These are phyloP conservation scores for Cryptosporidium viatorum DNA, from an alignment of 169 alveolate genomes.

Conservation along the genomic window DNA sequence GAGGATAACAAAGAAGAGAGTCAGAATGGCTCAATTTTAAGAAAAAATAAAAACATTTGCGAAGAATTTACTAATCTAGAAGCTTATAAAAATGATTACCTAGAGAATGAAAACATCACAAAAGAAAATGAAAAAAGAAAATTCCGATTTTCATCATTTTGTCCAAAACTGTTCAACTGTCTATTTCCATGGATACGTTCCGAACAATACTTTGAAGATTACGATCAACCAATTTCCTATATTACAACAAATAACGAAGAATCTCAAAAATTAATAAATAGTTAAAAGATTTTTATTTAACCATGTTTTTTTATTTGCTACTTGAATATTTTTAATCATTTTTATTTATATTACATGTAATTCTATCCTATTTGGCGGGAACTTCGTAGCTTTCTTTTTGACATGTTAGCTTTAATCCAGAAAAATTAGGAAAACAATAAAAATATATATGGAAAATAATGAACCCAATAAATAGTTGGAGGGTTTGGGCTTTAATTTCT, in stretches of 20 bases:
- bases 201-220: constrained; percentile 15
- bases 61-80: not conserved
- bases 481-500: not conserved
- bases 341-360: not conserved
- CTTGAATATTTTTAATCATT: not conserved
- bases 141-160: constrained; percentile 5
- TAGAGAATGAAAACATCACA: not conserved
- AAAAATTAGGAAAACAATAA: not conserved
- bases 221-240: not conserved
- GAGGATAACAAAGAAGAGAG: not conserved
- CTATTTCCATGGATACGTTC: constrained; percentile 53
- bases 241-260: not conserved
- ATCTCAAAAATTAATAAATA: not conserved
- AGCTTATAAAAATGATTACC: not conserved
- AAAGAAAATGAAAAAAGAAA: not conserved
- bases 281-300: not conserved
- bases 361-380: constrained; percentile 32
- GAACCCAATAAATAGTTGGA: not conserved
- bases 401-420: not conserved
- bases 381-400: not conserved
- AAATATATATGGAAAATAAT: not conserved
- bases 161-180: constrained; percentile 17
- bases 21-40: not conserved
- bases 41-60: not conserved
- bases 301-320: not conserved